Evolutionary conservation across 2,329 filamentous ascomycete species (phyloP), one percentile per base, ranked within the genome.

Genomic region (Claviceps digitariae): DNA sequence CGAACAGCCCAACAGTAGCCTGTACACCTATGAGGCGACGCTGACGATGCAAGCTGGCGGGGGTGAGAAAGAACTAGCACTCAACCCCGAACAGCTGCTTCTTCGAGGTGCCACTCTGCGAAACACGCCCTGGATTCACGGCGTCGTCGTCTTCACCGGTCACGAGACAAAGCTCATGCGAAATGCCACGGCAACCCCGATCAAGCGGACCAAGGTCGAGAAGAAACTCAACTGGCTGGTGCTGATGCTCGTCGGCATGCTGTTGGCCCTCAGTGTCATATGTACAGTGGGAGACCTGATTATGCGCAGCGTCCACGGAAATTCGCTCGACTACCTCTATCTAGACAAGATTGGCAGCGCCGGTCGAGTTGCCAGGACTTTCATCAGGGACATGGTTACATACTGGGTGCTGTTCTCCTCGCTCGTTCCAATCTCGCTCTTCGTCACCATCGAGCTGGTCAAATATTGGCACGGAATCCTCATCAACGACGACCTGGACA

Each of bases 91-190:
- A 66, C 93, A 98, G 68, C 78, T 98, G 43, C 76, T 98, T 20
- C 79, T 98, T 36, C 83, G 93, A 74, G 93, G 93, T 57, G 93
- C 93, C 23, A 97, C 90, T 1, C 74, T 98, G 54, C 82, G 93
- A 61, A 98, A 98, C 64, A 98, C 93, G 1, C 91, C 90, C 31
- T 98, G 93, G 91, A 83, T 97, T 49, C 89, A 98, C 66, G 93
- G 91, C 41, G 80, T 95, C 20, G 93, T 98, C 52, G 91, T 98
- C 17, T 98, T 97, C 63, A 72, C 70, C 12, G 93, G 93, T 51
- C 93, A 98, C 69, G 93, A 98, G 72, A 97, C 93, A 7, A 98
- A 98, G 71, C 78, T 98, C 57, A 97, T 98, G 93, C 84, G 93
- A 61, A 98, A 98, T 66, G 94, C 93, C 20, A 98, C 91, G 3